Evolutionary conservation across 257 asterid genomes (phyloP), one percentile per base, ranked within the genome.

Genomic region (Solanum ossicruentum): DNA sequence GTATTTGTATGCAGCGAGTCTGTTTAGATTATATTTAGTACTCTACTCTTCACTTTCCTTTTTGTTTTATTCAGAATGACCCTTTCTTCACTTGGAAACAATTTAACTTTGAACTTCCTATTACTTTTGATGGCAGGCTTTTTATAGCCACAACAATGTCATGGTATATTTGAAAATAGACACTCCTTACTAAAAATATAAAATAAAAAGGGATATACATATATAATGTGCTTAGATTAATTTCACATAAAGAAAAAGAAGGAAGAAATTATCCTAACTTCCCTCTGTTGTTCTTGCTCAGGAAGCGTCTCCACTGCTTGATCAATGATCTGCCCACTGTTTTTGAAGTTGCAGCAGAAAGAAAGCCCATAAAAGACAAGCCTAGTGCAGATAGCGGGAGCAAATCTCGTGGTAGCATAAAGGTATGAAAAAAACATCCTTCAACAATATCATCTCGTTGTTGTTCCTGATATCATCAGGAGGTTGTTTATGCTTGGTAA

Each of bases 271-370:
- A 71, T 70, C 28, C 54, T 70, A 43, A 71, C 77, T 69, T 71
- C 20, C 32, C 17, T 17, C 51, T 71, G 80, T 71, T 80, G 81
- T 8, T 79, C 43, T 52, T 84, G 65, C 36, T 55, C 94, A 95
- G 98, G 94, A 95, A 93, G 90, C 96, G 95, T 41, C 89, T 95
- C 36, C 93, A 93, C 93, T 91, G 94, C 92, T 26, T 95, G 93
- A 92, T 95, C 87, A 95, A 95, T 85, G 98, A 95, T 47, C 91
- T 91, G 84, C 97, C 97, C 41, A 92, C 98, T 3, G 98, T 91
- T 82, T 95, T 93, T 88, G 98, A 92, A 90, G 95, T 94, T 21
- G 95, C 94, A 83, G 90, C 95, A 7, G 98, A 92, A 80, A 90
- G 97, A 88, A 94, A 93, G 84, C 92, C 98, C 71, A 88, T 86